These are phyloP conservation scores for Laburnicola sp. DNA, from an alignment of 2,329 filamentous ascomycete species.

Conservation along the genomic window DNA sequence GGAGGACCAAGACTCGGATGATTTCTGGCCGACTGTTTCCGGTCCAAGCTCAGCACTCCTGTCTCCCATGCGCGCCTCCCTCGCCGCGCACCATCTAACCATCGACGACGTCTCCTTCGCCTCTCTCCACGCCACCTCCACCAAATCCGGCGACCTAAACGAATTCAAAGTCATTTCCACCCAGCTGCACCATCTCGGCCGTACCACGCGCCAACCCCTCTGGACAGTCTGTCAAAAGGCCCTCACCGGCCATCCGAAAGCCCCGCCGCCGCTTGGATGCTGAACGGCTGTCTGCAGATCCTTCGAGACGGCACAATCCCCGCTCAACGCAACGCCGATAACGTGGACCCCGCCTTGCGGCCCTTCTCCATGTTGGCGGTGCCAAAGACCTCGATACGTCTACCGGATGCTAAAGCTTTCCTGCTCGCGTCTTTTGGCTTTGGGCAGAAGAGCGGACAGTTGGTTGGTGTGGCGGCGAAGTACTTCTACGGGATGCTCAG, in stretches of 20 bases:
- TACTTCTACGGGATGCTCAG: slow-evolving; percentile 1
- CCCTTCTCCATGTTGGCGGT: slow-evolving; percentile 95
- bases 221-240: slow-evolving; percentile 98
- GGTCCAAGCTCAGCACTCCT: not conserved
- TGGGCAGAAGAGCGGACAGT: slow-evolving; percentile 94
- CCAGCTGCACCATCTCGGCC: slow-evolving; percentile 86
- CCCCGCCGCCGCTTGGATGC: slow-evolving; percentile 98
- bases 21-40: not conserved
- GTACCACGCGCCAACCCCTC: slow-evolving; percentile 89
- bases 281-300: slow-evolving; percentile 93
- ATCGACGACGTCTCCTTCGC: slow-evolving; percentile 90
- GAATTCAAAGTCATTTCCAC: slow-evolving; percentile 94
- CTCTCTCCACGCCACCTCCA: slow-evolving; percentile 97
- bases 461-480: slow-evolving; percentile 51
- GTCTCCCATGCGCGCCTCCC: slow-evolving; percentile 85
- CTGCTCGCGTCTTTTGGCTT: slow-evolving; percentile 97
- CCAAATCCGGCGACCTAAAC: slow-evolving; percentile 75
- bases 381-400: slow-evolving; percentile 73
- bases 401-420: slow-evolving; percentile 70
- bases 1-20: no score
- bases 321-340: slow-evolving; percentile 94
- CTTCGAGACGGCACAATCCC: slow-evolving; percentile 88
- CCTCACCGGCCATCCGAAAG: slow-evolving; percentile 94
- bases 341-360: slow-evolving; percentile 81
- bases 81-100: slow-evolving; percentile 94